Evolutionary conservation across 129 eudicot species (phyloP).

Genomic region (Artemisia tridentata): DNA sequence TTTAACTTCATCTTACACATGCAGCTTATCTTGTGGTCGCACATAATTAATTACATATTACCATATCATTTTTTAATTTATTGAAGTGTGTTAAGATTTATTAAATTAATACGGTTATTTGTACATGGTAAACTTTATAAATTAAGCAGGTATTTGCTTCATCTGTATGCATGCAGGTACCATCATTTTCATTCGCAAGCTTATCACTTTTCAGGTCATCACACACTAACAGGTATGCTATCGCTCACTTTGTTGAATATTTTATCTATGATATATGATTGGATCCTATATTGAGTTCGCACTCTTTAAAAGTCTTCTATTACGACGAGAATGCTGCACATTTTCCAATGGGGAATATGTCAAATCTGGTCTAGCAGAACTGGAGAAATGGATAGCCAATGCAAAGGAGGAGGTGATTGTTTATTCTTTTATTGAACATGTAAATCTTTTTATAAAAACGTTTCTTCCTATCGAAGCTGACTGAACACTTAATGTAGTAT

Average conservation of each 20-base stretch:
- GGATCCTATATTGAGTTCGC: constrained; percentile 9
- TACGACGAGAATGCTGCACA: constrained; percentile 98
- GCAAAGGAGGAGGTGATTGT: constrained; percentile 78
- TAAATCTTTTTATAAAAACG: not conserved
- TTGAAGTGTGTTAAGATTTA: too few species aligned
- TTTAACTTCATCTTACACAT: too few species aligned
- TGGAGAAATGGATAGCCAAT: constrained; percentile 92
- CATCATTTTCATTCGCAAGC: constrained; percentile 98
- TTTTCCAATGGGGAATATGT: constrained; percentile 97
- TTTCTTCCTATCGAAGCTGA: constrained; percentile 14
- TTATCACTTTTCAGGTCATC: constrained; percentile 92
- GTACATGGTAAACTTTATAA: too few species aligned
- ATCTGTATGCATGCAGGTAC: constrained; percentile 92
- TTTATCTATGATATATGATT: not conserved
- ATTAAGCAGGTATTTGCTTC: too few species aligned
- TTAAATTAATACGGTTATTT: too few species aligned
- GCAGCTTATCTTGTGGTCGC: too few species aligned
- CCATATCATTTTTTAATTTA: too few species aligned
- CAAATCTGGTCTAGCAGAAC: constrained; percentile 96
- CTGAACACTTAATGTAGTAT: constrained; percentile 53
- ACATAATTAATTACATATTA: too few species aligned
- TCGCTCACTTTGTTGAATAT: not conserved
- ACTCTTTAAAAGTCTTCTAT: constrained; percentile 54
- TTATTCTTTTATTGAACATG: not conserved
- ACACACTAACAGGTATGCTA: constrained; percentile 86